These are phyloP conservation scores for Daldinia childiae DNA, from an alignment of 495 filamentous ascomycete genomes.

Conservation along the genomic window DNA sequence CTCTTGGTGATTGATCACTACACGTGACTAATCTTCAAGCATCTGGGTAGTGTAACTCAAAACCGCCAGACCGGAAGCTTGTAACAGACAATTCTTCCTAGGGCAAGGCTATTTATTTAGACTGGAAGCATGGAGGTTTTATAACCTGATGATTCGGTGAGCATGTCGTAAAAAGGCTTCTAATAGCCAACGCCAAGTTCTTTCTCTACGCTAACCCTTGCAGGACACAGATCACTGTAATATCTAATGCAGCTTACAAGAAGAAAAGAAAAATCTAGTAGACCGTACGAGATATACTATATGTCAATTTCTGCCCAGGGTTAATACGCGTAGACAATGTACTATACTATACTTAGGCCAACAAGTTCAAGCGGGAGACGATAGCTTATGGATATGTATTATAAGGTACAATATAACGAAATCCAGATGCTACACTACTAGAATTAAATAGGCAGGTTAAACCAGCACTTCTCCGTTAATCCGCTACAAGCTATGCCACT, in stretches of 20 bases:
- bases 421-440: slow-evolving; percentile 30
- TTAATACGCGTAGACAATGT: too few relatives aligned
- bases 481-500: slow-evolving; percentile 8
- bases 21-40: slow-evolving; percentile 25
- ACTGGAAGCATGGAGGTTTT: neutral
- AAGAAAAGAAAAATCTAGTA: too few relatives aligned
- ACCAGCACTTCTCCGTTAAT: slow-evolving; percentile 21
- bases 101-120: slow-evolving; percentile 2
- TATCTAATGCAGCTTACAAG: neutral
- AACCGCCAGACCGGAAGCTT: neutral
- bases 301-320: too few relatives aligned
- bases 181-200: slow-evolving; percentile 10
- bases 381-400: neutral
- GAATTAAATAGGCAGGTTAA: slow-evolving; percentile 35
- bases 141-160: slow-evolving; percentile 25
- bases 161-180: slow-evolving; percentile 10
- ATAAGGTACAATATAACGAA: slow-evolving; percentile 2
- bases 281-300: neutral
- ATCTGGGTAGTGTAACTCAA: neutral
- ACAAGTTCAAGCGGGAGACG: too few relatives aligned
- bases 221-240: slow-evolving; percentile 21
- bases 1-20: slow-evolving; percentile 12
- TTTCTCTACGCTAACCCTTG: slow-evolving; percentile 21
- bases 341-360: too few relatives aligned
- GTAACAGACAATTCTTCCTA: neutral